Base-by-base conservation (phyloP, 495 filamentous ascomycete genomes). In the Pseudotulostoma volvatum region DNA sequence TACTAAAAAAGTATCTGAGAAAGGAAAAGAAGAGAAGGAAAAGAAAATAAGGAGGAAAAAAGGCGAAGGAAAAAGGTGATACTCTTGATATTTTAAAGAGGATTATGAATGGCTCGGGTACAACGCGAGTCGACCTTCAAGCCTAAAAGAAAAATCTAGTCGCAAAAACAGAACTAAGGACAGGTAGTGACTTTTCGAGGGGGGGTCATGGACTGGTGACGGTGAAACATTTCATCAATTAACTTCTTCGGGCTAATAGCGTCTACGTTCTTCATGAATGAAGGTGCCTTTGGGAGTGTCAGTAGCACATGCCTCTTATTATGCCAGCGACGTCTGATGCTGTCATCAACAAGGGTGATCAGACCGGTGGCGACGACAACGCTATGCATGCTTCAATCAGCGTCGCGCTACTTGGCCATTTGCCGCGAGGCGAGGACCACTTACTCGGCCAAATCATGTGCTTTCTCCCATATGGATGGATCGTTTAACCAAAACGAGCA, bases 361-460 rank as follows among this genome's bases (percentile, higher is more conserved):
- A 97, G 67, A 30, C 88, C 90, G 35, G 87, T 88, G 16, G 87
- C 77, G 40, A 97, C 74, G 49, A 96, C 79, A 44, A 86, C 79
- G 51, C 87, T 93, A 40, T 18, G 44, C 31, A 42, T 30, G 38
- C 18, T 39, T 57, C 54, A 53, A 52, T 55, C 41, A 56, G 44
- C 37, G 23, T 34, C 17, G 30, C 23, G 15, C 20, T n/a, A 18
- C 21, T 18, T 14, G 34, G 36, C 25, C 9, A 8, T 9, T 31
- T 13, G n/a, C 17, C 20, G 3, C 23, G 40, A 39, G 9, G 39
- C 14, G 16, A 19, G 44, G 38, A 40, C 33, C 28, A 82, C 86
- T 84, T 76, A 95, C 87, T 97, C 90, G 44, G 84, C 82, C 56
- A 88, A 72, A 54, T 95, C 90, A 41, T 76, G 77, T 51, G 70